Percentiles rank a stretch among this genome's conserved stretches.
Evolutionary conservation across 371 early-diverging fungal species (phyloP).

Genomic region (Syncephalastrum racemosum): DNA sequence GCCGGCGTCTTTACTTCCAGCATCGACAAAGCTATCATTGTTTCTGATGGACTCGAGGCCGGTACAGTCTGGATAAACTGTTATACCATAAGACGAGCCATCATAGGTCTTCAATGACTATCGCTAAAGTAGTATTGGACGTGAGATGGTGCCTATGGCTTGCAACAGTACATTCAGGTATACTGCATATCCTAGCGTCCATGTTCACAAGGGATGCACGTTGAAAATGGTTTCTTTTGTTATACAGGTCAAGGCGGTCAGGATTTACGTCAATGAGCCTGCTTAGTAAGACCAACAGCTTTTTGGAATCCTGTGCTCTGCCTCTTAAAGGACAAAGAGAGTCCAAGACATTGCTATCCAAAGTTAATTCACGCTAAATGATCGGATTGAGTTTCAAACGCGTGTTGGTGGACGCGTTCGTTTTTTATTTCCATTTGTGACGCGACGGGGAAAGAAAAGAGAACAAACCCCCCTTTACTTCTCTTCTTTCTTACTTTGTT

Average conservation of each 20-base stretch:
- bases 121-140: slow-evolving; percentile 82
- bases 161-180: slow-evolving; percentile 64
- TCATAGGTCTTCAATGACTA: slow-evolving; percentile 79
- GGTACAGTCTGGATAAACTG: slow-evolving; percentile 23
- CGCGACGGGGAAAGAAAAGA: too few species aligned
- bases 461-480: too few species aligned
- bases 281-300: too few species aligned
- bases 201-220: neutral
- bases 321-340: too few species aligned
- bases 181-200: neutral
- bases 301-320: too few species aligned
- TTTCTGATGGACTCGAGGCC: slow-evolving; percentile 48
- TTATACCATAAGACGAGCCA: slow-evolving; percentile 46
- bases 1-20: slow-evolving; percentile 80
- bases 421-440: too few species aligned
- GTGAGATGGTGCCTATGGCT: slow-evolving; percentile 76
- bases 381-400: too few species aligned
- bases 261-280: slow-evolving; percentile 23
- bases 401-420: too few species aligned
- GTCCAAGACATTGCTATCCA: too few species aligned
- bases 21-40: slow-evolving; percentile 64
- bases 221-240: neutral
- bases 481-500: too few species aligned
- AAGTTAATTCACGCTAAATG: too few species aligned
- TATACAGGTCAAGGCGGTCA: slow-evolving; percentile 18